These are phyloP conservation scores for Colletotrichum sidae DNA, from an alignment of 2,329 filamentous ascomycete genomes.

Conservation along the genomic window DNA sequence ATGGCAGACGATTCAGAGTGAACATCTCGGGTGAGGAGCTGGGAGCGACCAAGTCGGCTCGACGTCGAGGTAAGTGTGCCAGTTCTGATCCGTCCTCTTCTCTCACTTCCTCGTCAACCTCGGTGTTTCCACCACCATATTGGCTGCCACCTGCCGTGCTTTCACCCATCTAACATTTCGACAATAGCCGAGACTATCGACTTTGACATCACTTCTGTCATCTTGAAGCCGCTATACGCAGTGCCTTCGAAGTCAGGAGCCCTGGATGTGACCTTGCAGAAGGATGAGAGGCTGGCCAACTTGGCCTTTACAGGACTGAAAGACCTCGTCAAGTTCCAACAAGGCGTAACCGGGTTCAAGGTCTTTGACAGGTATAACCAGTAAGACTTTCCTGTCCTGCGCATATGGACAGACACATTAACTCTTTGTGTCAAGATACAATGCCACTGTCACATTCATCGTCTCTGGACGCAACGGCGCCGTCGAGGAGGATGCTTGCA, in stretches of 20 bases:
- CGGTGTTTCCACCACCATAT: no score
- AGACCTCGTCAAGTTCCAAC: conserved; percentile 47
- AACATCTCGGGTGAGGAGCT: conserved; percentile 38
- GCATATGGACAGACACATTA: neutral
- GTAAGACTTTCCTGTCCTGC: conserved; percentile 22
- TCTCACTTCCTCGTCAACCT: no score
- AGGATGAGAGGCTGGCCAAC: conserved; percentile 47
- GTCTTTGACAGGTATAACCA: conserved; percentile 44
- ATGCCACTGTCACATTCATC: conserved; percentile 45
- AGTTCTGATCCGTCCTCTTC: no score
- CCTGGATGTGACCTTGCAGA: conserved; percentile 45
- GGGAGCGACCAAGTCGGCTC: conserved; percentile 13
- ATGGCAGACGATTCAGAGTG: conserved; percentile 42
- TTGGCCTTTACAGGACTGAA: conserved; percentile 43
- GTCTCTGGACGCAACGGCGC: conserved; percentile 39
- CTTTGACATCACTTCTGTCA: conserved; percentile 44
- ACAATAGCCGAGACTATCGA: conserved; percentile 42
- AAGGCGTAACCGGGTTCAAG: conserved; percentile 49
- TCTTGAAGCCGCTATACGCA: conserved; percentile 46
- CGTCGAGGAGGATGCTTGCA: conserved; percentile 43
- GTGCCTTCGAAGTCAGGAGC: conserved; percentile 33
- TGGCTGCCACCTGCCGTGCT: no score
- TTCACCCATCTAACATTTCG: no score
- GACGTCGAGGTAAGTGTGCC: conserved; percentile 28
- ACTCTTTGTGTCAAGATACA: conserved; percentile 18